phyloP scores from a whole-genome alignment of 2,329 filamentous ascomycete species.

The Botrytis tulipae region DNA sequence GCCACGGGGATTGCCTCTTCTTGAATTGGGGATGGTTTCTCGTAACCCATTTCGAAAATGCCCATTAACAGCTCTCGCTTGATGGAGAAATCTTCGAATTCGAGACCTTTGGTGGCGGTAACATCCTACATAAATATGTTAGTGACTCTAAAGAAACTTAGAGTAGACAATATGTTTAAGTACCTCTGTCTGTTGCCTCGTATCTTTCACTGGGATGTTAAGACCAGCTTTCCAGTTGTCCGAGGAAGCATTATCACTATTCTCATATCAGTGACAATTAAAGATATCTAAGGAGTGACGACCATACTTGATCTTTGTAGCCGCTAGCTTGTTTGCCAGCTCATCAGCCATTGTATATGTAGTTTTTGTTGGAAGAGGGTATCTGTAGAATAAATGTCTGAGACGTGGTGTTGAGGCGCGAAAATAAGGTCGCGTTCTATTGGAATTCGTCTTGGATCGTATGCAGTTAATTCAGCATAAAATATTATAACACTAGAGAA shows the following conservation, averaged over 20 bases:
- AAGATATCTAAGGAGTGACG: neutral
- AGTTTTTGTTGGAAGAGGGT: slow-evolving; percentile 1
- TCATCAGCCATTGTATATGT: slow-evolving; percentile 44
- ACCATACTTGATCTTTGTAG: slow-evolving; percentile 49
- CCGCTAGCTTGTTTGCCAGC: slow-evolving; percentile 55
- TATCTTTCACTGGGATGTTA: slow-evolving; percentile 71
- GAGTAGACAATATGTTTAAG: neutral
- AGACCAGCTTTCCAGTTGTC: slow-evolving; percentile 74
- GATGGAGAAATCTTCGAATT: slow-evolving; percentile 95
- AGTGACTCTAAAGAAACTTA: slow-evolving; percentile 6
- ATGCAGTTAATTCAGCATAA: slow-evolving; percentile 20
- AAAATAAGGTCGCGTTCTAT: slow-evolving; percentile 18
- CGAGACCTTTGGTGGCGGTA: slow-evolving; percentile 93
- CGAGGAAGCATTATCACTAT: slow-evolving; percentile 34
- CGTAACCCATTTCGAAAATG: slow-evolving; percentile 98
- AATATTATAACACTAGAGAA: slow-evolving; percentile 5
- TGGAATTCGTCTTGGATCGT: slow-evolving; percentile 16
- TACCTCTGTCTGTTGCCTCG: slow-evolving; percentile 78
- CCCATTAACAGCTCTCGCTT: slow-evolving; percentile 97
- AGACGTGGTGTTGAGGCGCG: slow-evolving; percentile 14
- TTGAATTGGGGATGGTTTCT: slow-evolving; percentile 98
- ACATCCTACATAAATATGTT: slow-evolving; percentile 68
- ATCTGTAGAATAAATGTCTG: slow-evolving; percentile 3
- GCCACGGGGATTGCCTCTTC: slow-evolving; percentile 98
- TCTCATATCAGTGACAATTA: slow-evolving; percentile 18